Conservation (phyloP, 192 early-diverging fungal species). For the Backusella morwellensis region DNA sequence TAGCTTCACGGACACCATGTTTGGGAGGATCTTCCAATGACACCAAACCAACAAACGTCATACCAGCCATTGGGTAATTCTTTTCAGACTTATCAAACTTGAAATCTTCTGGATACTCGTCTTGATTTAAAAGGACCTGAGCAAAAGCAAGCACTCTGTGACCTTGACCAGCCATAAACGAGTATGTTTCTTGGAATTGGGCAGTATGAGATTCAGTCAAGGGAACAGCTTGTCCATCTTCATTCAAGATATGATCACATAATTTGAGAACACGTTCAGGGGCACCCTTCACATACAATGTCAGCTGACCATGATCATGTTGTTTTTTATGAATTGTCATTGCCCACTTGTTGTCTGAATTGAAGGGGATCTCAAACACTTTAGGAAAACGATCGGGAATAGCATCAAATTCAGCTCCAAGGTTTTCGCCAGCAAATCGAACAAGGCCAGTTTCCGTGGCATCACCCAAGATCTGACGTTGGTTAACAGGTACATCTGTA, state of each 20-base stretch:
- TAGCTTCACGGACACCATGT: slow-evolving; percentile 97
- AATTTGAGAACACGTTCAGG: slow-evolving; percentile 88
- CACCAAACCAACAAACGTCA: slow-evolving; percentile 82
- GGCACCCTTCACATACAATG: slow-evolving; percentile 91
- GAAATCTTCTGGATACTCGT: slow-evolving; percentile 69
- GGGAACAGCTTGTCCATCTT: slow-evolving; percentile 49
- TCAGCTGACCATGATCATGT: slow-evolving; percentile 66
- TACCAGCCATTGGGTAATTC: slow-evolving; percentile 67
- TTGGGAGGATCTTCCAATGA: slow-evolving; percentile 97
- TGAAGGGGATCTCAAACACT: slow-evolving; percentile 96
- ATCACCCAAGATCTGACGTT: slow-evolving; percentile 86
- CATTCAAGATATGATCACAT: slow-evolving; percentile 73
- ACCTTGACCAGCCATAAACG: slow-evolving; percentile 88
- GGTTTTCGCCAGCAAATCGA: slow-evolving; percentile 73
- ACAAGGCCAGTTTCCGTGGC: slow-evolving; percentile 93
- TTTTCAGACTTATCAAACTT: slow-evolving; percentile 73
- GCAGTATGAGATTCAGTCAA: slow-evolving; percentile 67
- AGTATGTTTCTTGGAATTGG: slow-evolving; percentile 75
- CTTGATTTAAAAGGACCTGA: slow-evolving; percentile 63
- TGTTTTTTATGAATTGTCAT: slow-evolving; percentile 84
- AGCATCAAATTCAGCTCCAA: slow-evolving; percentile 70
- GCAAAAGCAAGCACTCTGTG: slow-evolving; percentile 96
- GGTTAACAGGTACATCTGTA: slow-evolving; percentile 79
- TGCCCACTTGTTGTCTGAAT: slow-evolving; percentile 94
- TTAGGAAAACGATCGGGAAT: slow-evolving; percentile 69